Evolutionary conservation across 495 filamentous ascomycete species (phyloP).

Genomic region (Trichoderma reesei): DNA sequence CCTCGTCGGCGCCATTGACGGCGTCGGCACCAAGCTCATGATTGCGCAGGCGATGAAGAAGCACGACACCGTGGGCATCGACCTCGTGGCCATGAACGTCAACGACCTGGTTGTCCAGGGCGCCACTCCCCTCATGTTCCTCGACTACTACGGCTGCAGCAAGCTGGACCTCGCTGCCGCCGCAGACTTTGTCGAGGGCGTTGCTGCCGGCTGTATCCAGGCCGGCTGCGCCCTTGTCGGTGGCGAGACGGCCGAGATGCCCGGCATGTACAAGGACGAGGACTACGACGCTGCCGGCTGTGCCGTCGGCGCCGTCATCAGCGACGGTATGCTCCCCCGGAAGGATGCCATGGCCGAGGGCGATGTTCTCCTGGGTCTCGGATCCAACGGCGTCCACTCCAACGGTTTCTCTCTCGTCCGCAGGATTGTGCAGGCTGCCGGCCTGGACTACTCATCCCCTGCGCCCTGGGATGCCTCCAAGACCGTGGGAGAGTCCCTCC

Average conservation of each 20-base stretch:
- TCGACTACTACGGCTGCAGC: conserved; percentile 91
- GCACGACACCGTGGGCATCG: conserved; percentile 88
- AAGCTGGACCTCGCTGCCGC: conserved; percentile 70
- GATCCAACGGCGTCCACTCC: conserved; percentile 77
- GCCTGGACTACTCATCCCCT: conserved; percentile 55
- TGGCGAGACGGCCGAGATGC: conserved; percentile 97
- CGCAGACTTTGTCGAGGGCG: conserved; percentile 72
- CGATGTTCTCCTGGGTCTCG: conserved; percentile 75
- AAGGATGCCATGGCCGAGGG: conserved; percentile 65
- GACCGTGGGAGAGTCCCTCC: conserved; percentile 60
- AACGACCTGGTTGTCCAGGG: conserved; percentile 96
- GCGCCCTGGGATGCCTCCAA: conserved; percentile 59
- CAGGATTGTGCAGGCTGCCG: conserved; percentile 64
- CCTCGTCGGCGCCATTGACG: conserved; percentile 85
- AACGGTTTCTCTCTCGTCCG: conserved; percentile 94
- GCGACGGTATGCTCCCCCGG: conserved; percentile 62
- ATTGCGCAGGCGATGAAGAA: conserved; percentile 81
- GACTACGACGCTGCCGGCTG: conserved; percentile 88
- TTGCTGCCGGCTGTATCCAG: conserved; percentile 72
- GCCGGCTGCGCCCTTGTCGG: conserved; percentile 84
- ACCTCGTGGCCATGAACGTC: conserved; percentile 97
- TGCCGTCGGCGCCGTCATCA: conserved; percentile 69
- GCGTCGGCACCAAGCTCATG: conserved; percentile 93
- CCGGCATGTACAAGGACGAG: conserved; percentile 71
- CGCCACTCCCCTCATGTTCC: conserved; percentile 85